A percentile compares a stretch with the other conserved stretches of the same genome.
phyloP scores from a whole-genome alignment of 352 stramenopile genomes.

The Phytophthora crassamura region DNA sequence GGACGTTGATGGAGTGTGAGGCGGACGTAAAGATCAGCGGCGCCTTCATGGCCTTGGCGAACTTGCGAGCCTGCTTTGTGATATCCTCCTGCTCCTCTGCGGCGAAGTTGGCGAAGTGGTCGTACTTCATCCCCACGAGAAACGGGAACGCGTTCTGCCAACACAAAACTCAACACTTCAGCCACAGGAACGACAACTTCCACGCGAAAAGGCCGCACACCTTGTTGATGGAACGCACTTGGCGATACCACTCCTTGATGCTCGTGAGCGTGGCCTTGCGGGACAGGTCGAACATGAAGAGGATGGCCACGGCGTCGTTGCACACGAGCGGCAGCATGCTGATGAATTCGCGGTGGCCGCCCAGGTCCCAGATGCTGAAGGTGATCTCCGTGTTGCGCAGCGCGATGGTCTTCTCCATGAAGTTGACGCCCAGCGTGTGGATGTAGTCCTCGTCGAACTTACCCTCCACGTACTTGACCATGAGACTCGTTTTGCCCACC shows the following conservation, averaged over 20 bases:
- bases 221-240: slow-evolving; percentile 92
- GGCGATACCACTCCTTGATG: slow-evolving; percentile 94
- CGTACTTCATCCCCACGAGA: slow-evolving; percentile 95
- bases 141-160: slow-evolving; percentile 91
- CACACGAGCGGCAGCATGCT: slow-evolving; percentile 95
- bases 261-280: slow-evolving; percentile 92
- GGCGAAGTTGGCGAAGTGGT: slow-evolving; percentile 92
- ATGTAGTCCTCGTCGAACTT: slow-evolving; percentile 98
- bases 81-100: slow-evolving; percentile 94
- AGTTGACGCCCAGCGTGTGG: slow-evolving; percentile 95
- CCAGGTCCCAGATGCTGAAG: slow-evolving; percentile 96
- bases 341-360: slow-evolving; percentile 94
- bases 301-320: slow-evolving; percentile 94
- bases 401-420: slow-evolving; percentile 96
- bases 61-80: slow-evolving; percentile 94
- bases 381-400: slow-evolving; percentile 95
- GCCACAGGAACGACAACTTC: not conserved
- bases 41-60: slow-evolving; percentile 95
- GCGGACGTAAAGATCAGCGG: slow-evolving; percentile 94
- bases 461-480: slow-evolving; percentile 97
- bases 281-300: slow-evolving; percentile 97
- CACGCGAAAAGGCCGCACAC: slow-evolving; percentile 26
- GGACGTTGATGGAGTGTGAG: slow-evolving; percentile 95
- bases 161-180: not conserved
- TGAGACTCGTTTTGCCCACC: slow-evolving; percentile 96